Percentiles rank a stretch among this genome's conserved stretches.
Conservation (phyloP, 305 asterid species). For the Ajuga reptans region DNA sequence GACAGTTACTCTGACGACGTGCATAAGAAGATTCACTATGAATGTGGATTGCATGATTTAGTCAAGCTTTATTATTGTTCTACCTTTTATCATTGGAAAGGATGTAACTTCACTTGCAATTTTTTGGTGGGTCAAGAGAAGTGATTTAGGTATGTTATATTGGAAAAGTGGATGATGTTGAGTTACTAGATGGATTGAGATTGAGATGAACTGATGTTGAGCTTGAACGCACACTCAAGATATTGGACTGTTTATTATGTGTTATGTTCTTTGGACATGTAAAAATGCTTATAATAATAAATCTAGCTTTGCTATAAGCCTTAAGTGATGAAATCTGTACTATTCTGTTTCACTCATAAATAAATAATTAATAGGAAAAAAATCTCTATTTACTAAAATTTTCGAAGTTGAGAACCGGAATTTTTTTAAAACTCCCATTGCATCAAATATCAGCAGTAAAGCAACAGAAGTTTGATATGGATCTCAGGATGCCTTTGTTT, state of each 20-base stretch:
- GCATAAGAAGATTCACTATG: background rate
- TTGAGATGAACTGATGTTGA: background rate
- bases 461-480: background rate
- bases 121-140: background rate
- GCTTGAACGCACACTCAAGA: background rate
- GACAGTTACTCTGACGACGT: background rate
- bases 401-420: conserved; percentile 6
- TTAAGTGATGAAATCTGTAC: background rate
- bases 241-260: background rate
- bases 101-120: conserved; percentile 6
- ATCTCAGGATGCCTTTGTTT: conserved; percentile 14
- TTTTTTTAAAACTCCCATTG: background rate
- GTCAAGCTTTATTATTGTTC: conserved; percentile 2
- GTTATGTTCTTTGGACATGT: conserved; percentile 1
- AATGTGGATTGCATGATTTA: background rate
- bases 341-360: background rate
- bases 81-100: background rate
- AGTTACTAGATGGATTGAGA: background rate
- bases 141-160: background rate
- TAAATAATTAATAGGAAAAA: background rate
- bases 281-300: background rate
- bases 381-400: background rate
- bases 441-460: background rate
- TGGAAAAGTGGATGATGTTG: background rate
- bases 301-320: conserved; percentile 1